phyloP scores from a whole-genome alignment of 805 yeast species.

The Sungouiozyma ichnusensis region DNA sequence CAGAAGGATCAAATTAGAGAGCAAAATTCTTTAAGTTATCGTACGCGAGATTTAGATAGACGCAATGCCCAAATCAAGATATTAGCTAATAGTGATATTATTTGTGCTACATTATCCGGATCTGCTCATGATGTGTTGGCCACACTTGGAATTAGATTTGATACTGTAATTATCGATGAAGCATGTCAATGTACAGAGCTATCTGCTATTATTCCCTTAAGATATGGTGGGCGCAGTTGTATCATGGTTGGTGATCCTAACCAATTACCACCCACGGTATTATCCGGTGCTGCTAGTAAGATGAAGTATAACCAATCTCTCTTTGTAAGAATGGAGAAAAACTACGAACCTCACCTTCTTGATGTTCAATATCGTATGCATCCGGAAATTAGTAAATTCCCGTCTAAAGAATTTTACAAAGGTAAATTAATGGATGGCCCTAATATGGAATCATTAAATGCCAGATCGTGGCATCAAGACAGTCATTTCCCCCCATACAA shows the following conservation, averaged over 20 bases:
- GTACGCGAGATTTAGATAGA: constrained; percentile 71
- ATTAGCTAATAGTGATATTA: constrained; percentile 65
- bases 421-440: constrained; percentile 70
- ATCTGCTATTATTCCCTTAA: constrained; percentile 80
- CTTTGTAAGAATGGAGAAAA: constrained; percentile 84
- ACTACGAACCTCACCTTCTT: constrained; percentile 51
- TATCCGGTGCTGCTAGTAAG: constrained; percentile 77
- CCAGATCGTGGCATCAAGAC: constrained; percentile 64
- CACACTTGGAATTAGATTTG: constrained; percentile 64
- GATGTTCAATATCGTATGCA: constrained; percentile 97
- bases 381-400: constrained; percentile 80
- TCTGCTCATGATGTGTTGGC: constrained; percentile 84
- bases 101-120: constrained; percentile 88
- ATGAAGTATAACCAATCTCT: constrained; percentile 80
- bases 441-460: constrained; percentile 48
- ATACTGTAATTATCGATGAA: constrained; percentile 88
- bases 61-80: constrained; percentile 65
- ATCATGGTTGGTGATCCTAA: constrained; percentile 98
- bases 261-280: constrained; percentile 93
- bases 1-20: constrained; percentile 75
- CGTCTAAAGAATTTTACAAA: constrained; percentile 72
- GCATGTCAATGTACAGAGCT: constrained; percentile 96
- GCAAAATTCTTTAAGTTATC: constrained; percentile 48
- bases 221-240: constrained; percentile 84
- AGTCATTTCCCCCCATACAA: constrained; percentile 59